A percentile compares a stretch with the other conserved stretches of the same genome.
These are phyloP conservation scores for Oryza longistaminata DNA, from an alignment of 176 grass and related monocot genomes.

Conservation along the genomic window DNA sequence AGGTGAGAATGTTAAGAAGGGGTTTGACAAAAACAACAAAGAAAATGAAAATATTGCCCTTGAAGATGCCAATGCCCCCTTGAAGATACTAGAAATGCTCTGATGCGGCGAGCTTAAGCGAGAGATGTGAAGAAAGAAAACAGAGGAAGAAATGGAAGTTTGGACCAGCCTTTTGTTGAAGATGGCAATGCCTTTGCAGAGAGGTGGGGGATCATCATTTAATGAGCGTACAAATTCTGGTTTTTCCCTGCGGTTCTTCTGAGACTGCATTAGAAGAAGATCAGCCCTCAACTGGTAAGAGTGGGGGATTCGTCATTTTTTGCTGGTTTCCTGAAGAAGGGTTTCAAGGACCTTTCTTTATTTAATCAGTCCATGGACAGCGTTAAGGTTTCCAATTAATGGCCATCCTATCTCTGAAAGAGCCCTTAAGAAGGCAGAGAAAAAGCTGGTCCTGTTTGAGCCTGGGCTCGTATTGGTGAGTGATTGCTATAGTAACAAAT, in stretches of 20 bases:
- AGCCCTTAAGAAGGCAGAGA: conserved; percentile 88
- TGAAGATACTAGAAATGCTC: conserved; percentile 27
- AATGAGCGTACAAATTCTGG: conserved; percentile 59
- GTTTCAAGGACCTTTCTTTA: conserved; percentile 68
- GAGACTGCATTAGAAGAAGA: conserved; percentile 71
- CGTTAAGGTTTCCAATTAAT: conserved; percentile 85
- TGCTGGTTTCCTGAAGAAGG: conserved; percentile 77
- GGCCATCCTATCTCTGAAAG: conserved; percentile 85
- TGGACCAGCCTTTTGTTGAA: conserved; percentile 36
- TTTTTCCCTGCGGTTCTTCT: conserved; percentile 65
- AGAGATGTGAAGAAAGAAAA: conserved; percentile 32
- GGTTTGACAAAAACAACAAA: conserved; percentile 24
- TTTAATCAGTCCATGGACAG: conserved; percentile 64
- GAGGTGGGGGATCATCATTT: conserved; percentile 65
- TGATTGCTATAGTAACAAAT: conserved; percentile 14
- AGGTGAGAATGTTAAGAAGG: conserved; percentile 18
- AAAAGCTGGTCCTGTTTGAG: conserved; percentile 78
- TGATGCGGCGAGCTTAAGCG: conserved; percentile 40
- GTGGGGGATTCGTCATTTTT: conserved; percentile 78
- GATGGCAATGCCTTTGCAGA: conserved; percentile 44
- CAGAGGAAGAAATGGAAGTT: conserved; percentile 35
- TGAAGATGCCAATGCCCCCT: conserved; percentile 6
- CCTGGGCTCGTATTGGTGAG: conserved; percentile 96
- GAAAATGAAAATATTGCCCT: conserved; percentile 20
- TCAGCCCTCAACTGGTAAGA: conserved; percentile 57